Evolutionary conservation across 768 basidiomycete genomes (phyloP).

Genomic region (Hemileccinum impolitum): DNA sequence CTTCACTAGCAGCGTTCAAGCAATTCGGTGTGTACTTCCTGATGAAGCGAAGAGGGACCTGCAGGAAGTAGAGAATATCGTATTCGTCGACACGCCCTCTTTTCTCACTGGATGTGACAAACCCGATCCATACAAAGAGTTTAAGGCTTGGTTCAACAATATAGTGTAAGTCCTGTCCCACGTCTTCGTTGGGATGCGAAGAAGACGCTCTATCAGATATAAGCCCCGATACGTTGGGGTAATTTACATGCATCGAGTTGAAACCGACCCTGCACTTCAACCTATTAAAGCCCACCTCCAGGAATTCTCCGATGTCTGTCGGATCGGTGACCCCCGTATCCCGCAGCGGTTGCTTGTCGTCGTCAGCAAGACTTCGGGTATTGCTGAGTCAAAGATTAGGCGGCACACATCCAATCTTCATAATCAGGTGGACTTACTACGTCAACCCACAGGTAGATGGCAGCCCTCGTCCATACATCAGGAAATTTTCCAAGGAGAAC

Average conservation of each 20-base stretch:
- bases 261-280: conserved; percentile 12
- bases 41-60: conserved; percentile 5
- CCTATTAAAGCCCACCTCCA: conserved; percentile 2
- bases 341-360: conserved; percentile 8
- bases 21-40: conserved; percentile 10
- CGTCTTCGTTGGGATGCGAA: background rate
- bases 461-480: conserved; percentile 1
- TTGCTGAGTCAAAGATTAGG: background rate
- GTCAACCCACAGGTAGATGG: background rate
- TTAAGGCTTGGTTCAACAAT: conserved; percentile 1
- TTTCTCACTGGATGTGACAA: conserved; percentile 5
- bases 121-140: conserved; percentile 3
- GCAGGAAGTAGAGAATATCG: background rate
- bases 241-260: conserved; percentile 19
- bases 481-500: conserved; percentile 6
- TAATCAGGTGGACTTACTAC: background rate
- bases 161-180: background rate
- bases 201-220: background rate
- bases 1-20: conserved; percentile 7
- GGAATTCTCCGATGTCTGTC: background rate
- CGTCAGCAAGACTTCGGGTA: conserved; percentile 10
- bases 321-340: background rate
- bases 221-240: conserved; percentile 6
- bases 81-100: conserved; percentile 6
- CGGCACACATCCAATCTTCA: background rate